Percentiles rank a stretch among this genome's conserved stretches.
Evolutionary conservation across 139 green algal genomes (phyloP).

Genomic region (Micractinium sp.): DNA sequence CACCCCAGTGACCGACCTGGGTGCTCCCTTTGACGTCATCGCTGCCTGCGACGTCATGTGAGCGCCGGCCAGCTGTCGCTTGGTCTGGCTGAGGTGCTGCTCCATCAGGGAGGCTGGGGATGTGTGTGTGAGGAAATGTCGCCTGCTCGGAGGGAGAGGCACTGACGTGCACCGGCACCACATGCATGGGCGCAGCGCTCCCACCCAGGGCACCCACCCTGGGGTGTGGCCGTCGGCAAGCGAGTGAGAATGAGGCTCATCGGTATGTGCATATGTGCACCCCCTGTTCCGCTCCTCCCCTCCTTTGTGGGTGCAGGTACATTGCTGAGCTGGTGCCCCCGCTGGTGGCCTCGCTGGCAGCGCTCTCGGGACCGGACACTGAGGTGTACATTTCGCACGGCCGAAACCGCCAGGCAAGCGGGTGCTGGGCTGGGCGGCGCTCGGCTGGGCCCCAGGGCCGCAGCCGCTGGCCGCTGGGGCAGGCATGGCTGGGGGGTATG

Average conservation of each 20-base stretch:
- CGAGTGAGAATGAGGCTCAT: too few species aligned
- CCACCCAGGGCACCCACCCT: too few species aligned
- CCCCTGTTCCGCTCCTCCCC: not conserved
- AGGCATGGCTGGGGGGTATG: not conserved
- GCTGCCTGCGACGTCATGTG: slow-evolving; percentile 15
- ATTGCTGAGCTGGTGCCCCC: slow-evolving; percentile 2
- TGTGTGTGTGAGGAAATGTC: too few species aligned
- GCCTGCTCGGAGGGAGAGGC: too few species aligned
- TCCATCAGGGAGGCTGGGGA: too few species aligned
- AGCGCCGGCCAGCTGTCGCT: not conserved
- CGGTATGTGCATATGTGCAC: not conserved
- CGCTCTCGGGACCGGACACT: not conserved
- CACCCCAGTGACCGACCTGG: not conserved
- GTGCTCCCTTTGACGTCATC: not conserved
- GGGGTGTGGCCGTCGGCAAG: too few species aligned
- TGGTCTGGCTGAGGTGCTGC: too few species aligned
- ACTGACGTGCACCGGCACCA: too few species aligned
- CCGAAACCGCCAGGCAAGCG: slow-evolving; percentile 18
- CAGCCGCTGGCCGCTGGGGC: not conserved
- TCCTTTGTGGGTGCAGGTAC: not conserved
- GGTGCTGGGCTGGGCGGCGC: too few species aligned
- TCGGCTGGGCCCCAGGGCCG: too few species aligned
- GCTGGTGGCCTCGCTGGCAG: slow-evolving; percentile 5
- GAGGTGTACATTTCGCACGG: slow-evolving; percentile 11
- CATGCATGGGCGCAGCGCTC: too few species aligned